phyloP scores from a whole-genome alignment of 495 filamentous ascomycete species.

The Neohortaea acidophila region DNA sequence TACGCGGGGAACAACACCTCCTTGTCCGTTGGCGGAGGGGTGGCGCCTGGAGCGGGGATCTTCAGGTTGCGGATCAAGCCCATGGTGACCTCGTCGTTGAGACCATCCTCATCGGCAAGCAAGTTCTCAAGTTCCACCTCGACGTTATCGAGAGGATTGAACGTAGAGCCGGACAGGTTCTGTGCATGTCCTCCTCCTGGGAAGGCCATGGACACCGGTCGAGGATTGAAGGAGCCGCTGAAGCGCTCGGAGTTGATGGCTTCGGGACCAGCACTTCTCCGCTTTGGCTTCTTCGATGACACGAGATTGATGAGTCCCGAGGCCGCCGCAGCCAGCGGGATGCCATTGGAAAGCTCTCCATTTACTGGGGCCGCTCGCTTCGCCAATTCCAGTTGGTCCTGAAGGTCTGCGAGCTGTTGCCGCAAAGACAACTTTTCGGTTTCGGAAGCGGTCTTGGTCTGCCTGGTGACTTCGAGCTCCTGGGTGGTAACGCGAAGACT shows the following conservation, averaged over 20 bases:
- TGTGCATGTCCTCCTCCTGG: constrained; percentile 42
- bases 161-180: constrained; percentile 49
- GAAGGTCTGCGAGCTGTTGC: constrained; percentile 75
- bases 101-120: constrained; percentile 81
- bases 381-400: constrained; percentile 81
- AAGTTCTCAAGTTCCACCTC: constrained; percentile 87
- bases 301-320: constrained; percentile 90
- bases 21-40: constrained; percentile 84
- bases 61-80: constrained; percentile 92
- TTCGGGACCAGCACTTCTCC: constrained; percentile 86
- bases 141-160: constrained; percentile 71
- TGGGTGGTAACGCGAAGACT: constrained; percentile 56
- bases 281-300: constrained; percentile 90
- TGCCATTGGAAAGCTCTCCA: constrained; percentile 61
- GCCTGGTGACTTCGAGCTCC: constrained; percentile 61
- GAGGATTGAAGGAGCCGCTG: constrained; percentile 80
- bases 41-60: constrained; percentile 72
- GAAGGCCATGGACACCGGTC: constrained; percentile 88
- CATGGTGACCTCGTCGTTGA: constrained; percentile 93
- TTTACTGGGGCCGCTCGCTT: constrained; percentile 51
- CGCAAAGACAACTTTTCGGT: constrained; percentile 68
- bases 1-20: constrained; percentile 97
- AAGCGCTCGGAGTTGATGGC: constrained; percentile 68
- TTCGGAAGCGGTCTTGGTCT: constrained; percentile 55
- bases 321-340: constrained; percentile 32